phyloP scores from a whole-genome alignment of 2,329 filamentous ascomycete genomes.

The Colletotrichum spaethianum region DNA sequence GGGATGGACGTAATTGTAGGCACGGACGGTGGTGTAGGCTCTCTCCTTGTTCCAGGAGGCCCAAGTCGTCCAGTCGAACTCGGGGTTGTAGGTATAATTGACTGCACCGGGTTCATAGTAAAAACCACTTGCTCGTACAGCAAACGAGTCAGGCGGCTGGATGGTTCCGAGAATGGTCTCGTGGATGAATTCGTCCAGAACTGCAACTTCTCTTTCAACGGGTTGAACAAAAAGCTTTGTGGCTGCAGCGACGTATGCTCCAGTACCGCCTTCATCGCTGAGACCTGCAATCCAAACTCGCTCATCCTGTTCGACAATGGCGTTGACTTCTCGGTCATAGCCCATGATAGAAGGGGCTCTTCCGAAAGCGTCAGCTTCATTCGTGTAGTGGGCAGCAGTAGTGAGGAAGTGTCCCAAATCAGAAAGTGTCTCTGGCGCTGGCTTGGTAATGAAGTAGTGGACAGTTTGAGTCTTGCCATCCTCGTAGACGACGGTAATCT shows the following conservation, averaged over 20 bases:
- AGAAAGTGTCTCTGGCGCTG: conserved; percentile 57
- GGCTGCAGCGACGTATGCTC: conserved; percentile 67
- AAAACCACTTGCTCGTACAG: conserved; percentile 65
- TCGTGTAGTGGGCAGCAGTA: conserved; percentile 65
- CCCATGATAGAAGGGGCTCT: conserved; percentile 69
- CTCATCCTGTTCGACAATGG: conserved; percentile 60
- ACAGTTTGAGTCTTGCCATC: conserved; percentile 65
- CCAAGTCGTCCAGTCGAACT: conserved; percentile 58
- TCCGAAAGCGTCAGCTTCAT: conserved; percentile 67
- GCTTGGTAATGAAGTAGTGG: conserved; percentile 69
- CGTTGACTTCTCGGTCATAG: conserved; percentile 65
- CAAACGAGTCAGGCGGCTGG: conserved; percentile 58
- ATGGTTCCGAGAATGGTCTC: conserved; percentile 65
- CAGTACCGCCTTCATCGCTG: conserved; percentile 72
- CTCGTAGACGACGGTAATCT: conserved; percentile 62
- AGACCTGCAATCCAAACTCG: conserved; percentile 73
- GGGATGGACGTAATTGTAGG: conserved; percentile 73
- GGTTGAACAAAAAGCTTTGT: conserved; percentile 70
- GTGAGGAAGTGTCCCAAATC: conserved; percentile 68
- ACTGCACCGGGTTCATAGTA: conserved; percentile 65
- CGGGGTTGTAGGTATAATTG: conserved; percentile 59
- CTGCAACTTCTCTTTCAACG: conserved; percentile 61
- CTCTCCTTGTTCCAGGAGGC: conserved; percentile 50
- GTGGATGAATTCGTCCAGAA: conserved; percentile 68
- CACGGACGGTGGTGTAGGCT: conserved; percentile 63